Evolutionary conservation across 2,329 filamentous ascomycete genomes (phyloP).

Genomic region (Cucurbitaria berberidis): DNA sequence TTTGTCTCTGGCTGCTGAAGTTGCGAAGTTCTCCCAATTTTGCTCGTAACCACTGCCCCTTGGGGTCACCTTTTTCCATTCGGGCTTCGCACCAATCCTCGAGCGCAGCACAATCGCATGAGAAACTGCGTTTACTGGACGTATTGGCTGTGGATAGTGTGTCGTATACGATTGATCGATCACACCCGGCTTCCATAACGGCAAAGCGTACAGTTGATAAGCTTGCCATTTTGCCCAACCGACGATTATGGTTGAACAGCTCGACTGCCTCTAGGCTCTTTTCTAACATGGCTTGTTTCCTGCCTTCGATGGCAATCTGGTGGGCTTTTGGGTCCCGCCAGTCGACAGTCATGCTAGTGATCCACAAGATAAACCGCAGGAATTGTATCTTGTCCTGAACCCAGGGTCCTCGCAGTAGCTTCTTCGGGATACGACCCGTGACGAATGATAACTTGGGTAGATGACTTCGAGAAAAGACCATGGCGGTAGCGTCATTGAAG

Average conservation of each 20-base stretch:
- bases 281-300: constrained; percentile 33
- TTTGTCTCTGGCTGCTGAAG: background rate
- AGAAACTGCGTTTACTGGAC: constrained; percentile 16
- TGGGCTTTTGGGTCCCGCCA: constrained; percentile 28
- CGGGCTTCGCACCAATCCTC: constrained; percentile 39
- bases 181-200: constrained; percentile 37
- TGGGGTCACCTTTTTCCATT: constrained; percentile 24
- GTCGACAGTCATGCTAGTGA: constrained; percentile 40
- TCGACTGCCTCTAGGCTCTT: constrained; percentile 41
- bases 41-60: constrained; percentile 34
- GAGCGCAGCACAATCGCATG: constrained; percentile 24
- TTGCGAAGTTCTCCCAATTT: constrained; percentile 30
- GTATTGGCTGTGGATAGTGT: constrained; percentile 28
- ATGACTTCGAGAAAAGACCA: constrained; percentile 40
- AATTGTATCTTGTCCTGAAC: constrained; percentile 36
- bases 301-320: constrained; percentile 20
- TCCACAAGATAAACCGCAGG: constrained; percentile 40
- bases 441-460: constrained; percentile 33
- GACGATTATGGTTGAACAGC: constrained; percentile 42
- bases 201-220: constrained; percentile 34
- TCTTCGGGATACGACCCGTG: constrained; percentile 38
- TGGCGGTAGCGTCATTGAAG: constrained; percentile 35
- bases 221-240: constrained; percentile 34
- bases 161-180: constrained; percentile 41
- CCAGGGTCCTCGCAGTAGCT: constrained; percentile 39